A percentile compares a stretch with the other conserved stretches of the same genome.
Conservation (phyloP, 2,329 filamentous ascomycete genomes). For the Paecilomyces fulvus region DNA sequence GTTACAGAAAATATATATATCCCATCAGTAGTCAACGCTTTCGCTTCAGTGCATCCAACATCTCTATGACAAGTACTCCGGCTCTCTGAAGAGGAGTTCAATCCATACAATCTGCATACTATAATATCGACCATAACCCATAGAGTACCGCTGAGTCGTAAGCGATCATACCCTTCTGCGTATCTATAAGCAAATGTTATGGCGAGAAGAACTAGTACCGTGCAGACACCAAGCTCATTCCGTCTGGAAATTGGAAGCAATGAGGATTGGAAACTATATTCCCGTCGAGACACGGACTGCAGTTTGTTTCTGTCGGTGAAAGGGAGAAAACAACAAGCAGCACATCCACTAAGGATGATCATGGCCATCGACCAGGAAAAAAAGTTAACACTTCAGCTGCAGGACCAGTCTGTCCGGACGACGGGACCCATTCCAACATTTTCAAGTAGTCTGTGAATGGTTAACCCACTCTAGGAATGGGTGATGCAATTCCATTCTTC, state of each 20-base stretch:
- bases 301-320: neutral
- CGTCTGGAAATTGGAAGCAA: too few relatives aligned
- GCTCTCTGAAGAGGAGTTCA: neutral
- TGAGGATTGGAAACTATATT: too few relatives aligned
- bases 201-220: too few relatives aligned
- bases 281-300: neutral
- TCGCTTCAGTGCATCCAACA: neutral
- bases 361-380: neutral
- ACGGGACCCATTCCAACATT: neutral
- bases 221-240: too few relatives aligned
- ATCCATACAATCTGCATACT: neutral
- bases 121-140: too few relatives aligned
- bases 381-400: neutral
- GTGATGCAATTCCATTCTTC: neutral
- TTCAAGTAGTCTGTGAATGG: neutral
- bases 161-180: too few relatives aligned
- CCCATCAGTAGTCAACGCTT: neutral
- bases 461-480: neutral
- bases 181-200: too few relatives aligned
- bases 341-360: neutral
- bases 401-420: neutral
- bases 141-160: too few relatives aligned
- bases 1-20: neutral
- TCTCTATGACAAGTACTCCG: neutral
- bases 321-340: neutral